A percentile compares a stretch with the other conserved stretches of the same genome.
Evolutionary conservation across 2,329 filamentous ascomycete species (phyloP).

Genomic region (Ceratocystis cubensis): DNA sequence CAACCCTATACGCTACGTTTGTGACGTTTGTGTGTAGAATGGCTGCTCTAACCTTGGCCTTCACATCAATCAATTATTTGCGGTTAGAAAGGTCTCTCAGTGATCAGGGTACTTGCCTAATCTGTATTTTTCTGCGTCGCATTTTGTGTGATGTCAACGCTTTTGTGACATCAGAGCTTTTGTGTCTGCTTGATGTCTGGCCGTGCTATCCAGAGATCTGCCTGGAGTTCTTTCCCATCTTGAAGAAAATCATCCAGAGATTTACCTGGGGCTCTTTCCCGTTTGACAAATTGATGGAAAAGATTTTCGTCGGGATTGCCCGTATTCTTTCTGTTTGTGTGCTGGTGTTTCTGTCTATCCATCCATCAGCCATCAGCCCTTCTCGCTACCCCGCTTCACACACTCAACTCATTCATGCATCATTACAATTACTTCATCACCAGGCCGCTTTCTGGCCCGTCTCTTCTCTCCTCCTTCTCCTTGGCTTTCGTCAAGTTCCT

Average conservation of each 20-base stretch:
- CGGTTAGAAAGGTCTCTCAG: too few relatives aligned
- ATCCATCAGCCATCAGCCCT: not conserved
- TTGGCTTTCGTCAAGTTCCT: not conserved
- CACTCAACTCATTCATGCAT: not conserved
- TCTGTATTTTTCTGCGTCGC: not conserved
- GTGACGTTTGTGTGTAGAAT: not conserved
- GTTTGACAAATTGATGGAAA: not conserved
- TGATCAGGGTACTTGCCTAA: too few relatives aligned
- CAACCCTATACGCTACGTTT: not conserved
- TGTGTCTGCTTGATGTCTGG: not conserved
- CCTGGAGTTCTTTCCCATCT: not conserved
- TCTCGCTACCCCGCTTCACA: not conserved
- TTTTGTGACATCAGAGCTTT: not conserved
- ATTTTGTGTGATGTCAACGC: not conserved
- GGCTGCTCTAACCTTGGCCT: too few relatives aligned
- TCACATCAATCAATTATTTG: too few relatives aligned
- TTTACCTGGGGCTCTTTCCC: not conserved
- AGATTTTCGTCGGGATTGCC: not conserved
- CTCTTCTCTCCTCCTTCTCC: not conserved
- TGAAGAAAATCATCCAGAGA: slow-evolving; percentile 3
- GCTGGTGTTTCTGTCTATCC: not conserved
- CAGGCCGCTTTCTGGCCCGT: not conserved
- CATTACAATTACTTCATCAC: not conserved
- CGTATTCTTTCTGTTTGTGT: too few relatives aligned
- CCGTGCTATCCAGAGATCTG: not conserved